Evolutionary conservation across 768 basidiomycete species (phyloP).

Genomic region (Mycena sanguinolenta): DNA sequence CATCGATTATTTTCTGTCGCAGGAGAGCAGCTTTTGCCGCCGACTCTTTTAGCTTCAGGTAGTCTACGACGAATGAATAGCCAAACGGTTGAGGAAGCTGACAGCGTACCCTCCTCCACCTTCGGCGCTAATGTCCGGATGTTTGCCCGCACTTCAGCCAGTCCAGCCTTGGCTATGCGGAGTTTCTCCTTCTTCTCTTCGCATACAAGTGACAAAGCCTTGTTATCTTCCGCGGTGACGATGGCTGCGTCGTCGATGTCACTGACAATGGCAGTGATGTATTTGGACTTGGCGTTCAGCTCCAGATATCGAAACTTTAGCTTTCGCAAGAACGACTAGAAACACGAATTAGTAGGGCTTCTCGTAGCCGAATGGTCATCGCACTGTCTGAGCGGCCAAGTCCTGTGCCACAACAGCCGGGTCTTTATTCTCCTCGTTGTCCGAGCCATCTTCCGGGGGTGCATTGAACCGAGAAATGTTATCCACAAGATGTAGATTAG

Average conservation of each 20-base stretch:
- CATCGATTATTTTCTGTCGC: conserved; percentile 85
- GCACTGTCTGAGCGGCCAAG: conserved; percentile 72
- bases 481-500: conserved; percentile 54
- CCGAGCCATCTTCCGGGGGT: conserved; percentile 51
- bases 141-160: conserved; percentile 74
- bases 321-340: conserved; percentile 78
- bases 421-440: conserved; percentile 59
- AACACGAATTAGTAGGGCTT: not conserved
- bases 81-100: not conserved
- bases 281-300: conserved; percentile 91
- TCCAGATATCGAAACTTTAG: conserved; percentile 93
- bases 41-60: conserved; percentile 64
- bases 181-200: conserved; percentile 79
- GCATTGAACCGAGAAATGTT: conserved; percentile 54
- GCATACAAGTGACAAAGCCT: conserved; percentile 69
- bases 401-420: conserved; percentile 70
- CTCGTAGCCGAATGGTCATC: conserved; percentile 37
- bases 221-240: conserved; percentile 85
- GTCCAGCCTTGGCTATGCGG: conserved; percentile 72
- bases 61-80: conserved; percentile 58
- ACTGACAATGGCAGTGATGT: conserved; percentile 87
- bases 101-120: conserved; percentile 72
- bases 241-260: conserved; percentile 82
- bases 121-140: conserved; percentile 73
- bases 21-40: conserved; percentile 70